Percentiles rank a stretch among this genome's conserved stretches.
Evolutionary conservation across 345 rosid species (phyloP).

Genomic region (Physaria fendleri): DNA sequence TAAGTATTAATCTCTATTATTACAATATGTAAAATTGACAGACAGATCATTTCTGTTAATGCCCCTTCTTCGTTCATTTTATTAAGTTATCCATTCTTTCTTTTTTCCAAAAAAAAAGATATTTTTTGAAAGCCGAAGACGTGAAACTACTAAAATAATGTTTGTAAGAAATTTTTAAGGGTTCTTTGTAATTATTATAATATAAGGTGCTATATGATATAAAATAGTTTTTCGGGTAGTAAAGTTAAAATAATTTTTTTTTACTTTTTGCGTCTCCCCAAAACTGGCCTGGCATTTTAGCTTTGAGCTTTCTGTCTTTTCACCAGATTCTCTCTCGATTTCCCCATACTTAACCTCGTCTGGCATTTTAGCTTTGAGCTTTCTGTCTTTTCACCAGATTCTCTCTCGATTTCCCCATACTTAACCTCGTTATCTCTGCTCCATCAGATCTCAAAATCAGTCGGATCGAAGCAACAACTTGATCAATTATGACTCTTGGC

Average conservation of each 20-base stretch:
- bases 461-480: conserved; percentile 10
- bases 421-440: too few relatives aligned
- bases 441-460: conserved; percentile 40
- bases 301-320: not conserved
- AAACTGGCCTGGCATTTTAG: not conserved
- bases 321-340: conserved; percentile 25
- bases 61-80: too few relatives aligned
- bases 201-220: not conserved
- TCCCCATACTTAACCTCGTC: too few relatives aligned
- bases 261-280: not conserved
- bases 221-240: not conserved
- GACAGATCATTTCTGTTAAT: too few relatives aligned
- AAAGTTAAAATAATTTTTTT: not conserved
- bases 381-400: conserved; percentile 23
- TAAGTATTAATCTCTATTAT: not conserved
- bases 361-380: too few relatives aligned
- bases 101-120: too few relatives aligned
- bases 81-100: too few relatives aligned
- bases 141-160: not conserved
- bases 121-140: too few relatives aligned
- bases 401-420: conserved; percentile 16
- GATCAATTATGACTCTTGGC: conserved; percentile 69
- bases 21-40: too few relatives aligned
- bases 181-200: not conserved
- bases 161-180: too few relatives aligned